A percentile compares a stretch with the other conserved stretches of the same genome.
Evolutionary conservation across 768 basidiomycete genomes (phyloP).

Genomic region (Hydnum rufescens): DNA sequence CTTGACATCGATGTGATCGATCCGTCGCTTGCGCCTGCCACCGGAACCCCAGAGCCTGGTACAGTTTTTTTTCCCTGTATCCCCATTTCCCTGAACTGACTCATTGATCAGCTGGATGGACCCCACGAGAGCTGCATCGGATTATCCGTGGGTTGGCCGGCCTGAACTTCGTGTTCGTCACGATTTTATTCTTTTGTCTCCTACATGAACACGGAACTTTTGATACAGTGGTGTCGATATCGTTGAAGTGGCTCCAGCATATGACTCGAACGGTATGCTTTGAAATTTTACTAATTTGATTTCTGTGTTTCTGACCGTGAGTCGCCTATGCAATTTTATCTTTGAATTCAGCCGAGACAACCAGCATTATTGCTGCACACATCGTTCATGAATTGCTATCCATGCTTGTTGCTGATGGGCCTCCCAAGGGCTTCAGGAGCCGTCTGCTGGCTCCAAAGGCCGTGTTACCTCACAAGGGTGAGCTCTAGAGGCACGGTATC

Average conservation of each 20-base stretch:
- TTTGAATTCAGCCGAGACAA: slow-evolving; percentile 35
- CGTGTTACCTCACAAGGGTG: background rate
- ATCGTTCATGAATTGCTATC: slow-evolving; percentile 46
- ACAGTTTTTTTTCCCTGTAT: too few relatives aligned
- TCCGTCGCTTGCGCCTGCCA: slow-evolving; percentile 57
- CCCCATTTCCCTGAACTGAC: too few relatives aligned
- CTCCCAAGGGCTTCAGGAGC: background rate
- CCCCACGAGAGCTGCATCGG: slow-evolving; percentile 59
- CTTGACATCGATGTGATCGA: slow-evolving; percentile 74
- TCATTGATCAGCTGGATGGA: too few relatives aligned
- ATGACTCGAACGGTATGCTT: slow-evolving; percentile 38
- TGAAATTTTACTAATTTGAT: background rate
- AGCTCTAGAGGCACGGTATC: background rate
- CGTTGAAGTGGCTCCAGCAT: slow-evolving; percentile 56
- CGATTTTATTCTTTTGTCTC: background rate
- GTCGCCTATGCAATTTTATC: background rate
- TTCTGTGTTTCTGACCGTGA: background rate
- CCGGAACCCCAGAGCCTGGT: slow-evolving; percentile 71
- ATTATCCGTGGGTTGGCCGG: slow-evolving; percentile 63
- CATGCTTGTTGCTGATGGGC: slow-evolving; percentile 21
- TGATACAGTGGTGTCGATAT: slow-evolving; percentile 42
- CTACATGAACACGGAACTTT: background rate
- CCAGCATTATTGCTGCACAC: slow-evolving; percentile 47
- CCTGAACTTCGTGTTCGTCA: slow-evolving; percentile 54
- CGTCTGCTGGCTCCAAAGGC: background rate